Evolutionary conservation across 163 green algal species (phyloP), one percentile per base, ranked within the genome.

Genomic region (Chlorella variabilis): DNA sequence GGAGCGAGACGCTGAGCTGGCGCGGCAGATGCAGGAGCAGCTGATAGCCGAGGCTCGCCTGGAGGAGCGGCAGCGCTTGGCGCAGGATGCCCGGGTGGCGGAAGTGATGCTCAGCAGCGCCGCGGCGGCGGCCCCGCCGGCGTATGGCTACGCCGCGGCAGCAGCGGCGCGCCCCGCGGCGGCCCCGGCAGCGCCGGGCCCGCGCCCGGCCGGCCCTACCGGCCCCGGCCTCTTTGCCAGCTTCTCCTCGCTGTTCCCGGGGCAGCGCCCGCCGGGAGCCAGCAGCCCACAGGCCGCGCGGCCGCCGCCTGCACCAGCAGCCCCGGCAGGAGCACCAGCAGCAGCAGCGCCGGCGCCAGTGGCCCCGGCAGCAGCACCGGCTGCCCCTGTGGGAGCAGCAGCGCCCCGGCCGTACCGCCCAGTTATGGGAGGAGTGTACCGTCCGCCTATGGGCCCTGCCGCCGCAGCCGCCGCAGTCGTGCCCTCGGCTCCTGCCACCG

Each of bases 11-110:
- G 71, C 71, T 17, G 71, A 79, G 54, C 15, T 79, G 36, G 71
- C 71, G 4, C 71, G 71, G 2, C 36, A 79, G 71, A 42, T 79
- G 71, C 71, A 79, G 36, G 71, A 79, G 71, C 71, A 79, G 71
- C 71, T 79, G 71, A 61, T 78, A 20, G 51, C 34, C 0, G 71
- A 78, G 34, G 71, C 49, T 0, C 71, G 39, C 51, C 51, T 68
- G 51, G 71, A 68, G 51, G 21, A 56, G 71, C 51, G 45, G 51
- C 71, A 38, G 34, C 71, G 54, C 21, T 2, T 38, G 3, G 71
- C 54, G 34, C 51, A 78, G 8, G 71, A 78, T 7, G 48, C 48
- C 21, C 59, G 33, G 11, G 33, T 78, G 51, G 71, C 71, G 0
- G 51, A 33, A 9, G 49, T 51, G 11, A 51, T 78, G 34, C 51